Conservation (phyloP, 1,284 basidiomycete genomes). For the Neotropicomus parvogracilis region DNA sequence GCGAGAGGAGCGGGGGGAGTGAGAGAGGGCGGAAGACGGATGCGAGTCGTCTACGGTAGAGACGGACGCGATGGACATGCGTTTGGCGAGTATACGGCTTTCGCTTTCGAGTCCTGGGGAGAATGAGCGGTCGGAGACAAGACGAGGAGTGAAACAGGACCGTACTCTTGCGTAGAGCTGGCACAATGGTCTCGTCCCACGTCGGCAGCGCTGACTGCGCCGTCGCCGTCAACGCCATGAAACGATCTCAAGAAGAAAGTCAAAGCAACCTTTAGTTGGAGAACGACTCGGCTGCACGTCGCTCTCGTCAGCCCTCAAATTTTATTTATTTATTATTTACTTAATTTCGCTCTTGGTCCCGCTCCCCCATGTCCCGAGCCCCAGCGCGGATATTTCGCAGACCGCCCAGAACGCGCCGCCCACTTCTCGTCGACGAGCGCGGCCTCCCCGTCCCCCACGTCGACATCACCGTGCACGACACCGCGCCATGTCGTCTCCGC, state of each 20-base stretch:
- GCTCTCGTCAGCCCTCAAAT: too few species aligned
- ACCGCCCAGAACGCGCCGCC: constrained; percentile 44
- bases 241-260: background rate
- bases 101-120: constrained; percentile 66
- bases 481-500: constrained; percentile 71
- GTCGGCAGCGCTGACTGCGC: constrained; percentile 27
- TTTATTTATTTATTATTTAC: constrained; percentile 7
- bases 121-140: constrained; percentile 2
- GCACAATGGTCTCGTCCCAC: constrained; percentile 35
- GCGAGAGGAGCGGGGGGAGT: constrained; percentile 18
- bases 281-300: too few species aligned
- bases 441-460: constrained; percentile 67
- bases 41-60: constrained; percentile 45
- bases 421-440: constrained; percentile 45
- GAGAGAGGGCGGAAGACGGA: constrained; percentile 15
- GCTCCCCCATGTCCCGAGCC: constrained; percentile 25
- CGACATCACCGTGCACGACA: constrained; percentile 61
- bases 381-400: constrained; percentile 41
- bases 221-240: constrained; percentile 29
- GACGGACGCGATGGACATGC: constrained; percentile 69
- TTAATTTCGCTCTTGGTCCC: background rate
- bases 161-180: constrained; percentile 31
- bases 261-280: too few species aligned
- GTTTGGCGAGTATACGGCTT: constrained; percentile 64
- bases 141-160: background rate